phyloP scores from a whole-genome alignment of 2,329 filamentous ascomycete species.

The Alternaria hordeiaustralica region DNA sequence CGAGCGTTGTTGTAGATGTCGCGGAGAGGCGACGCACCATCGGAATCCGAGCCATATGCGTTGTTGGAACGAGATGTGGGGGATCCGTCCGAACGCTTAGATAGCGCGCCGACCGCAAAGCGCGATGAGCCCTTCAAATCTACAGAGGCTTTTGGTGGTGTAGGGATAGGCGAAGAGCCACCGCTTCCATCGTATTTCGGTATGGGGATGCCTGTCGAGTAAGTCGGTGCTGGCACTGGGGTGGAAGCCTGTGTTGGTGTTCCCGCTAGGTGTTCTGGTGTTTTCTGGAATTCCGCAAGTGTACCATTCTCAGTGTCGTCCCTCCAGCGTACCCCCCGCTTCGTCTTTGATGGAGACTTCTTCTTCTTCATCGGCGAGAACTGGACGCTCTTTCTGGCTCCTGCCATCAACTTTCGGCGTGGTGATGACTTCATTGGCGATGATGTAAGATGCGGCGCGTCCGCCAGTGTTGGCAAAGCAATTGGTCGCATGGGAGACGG shows the following conservation, averaged over 20 bases:
- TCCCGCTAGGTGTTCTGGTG: slow-evolving; percentile 72
- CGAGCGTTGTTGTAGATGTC: slow-evolving; percentile 54
- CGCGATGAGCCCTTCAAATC: slow-evolving; percentile 69
- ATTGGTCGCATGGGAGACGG: slow-evolving; percentile 56
- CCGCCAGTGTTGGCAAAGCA: slow-evolving; percentile 37
- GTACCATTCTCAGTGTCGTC: slow-evolving; percentile 88
- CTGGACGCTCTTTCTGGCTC: slow-evolving; percentile 72
- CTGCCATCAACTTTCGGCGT: slow-evolving; percentile 66
- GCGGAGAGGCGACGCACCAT: slow-evolving; percentile 54
- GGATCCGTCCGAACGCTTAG: slow-evolving; percentile 68
- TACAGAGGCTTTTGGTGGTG: slow-evolving; percentile 64
- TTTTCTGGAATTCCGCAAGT: slow-evolving; percentile 89
- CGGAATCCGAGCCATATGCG: slow-evolving; percentile 66
- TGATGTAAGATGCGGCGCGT: slow-evolving; percentile 51
- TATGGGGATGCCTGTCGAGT: slow-evolving; percentile 45
- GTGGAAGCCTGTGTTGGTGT: slow-evolving; percentile 64
- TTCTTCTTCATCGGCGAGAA: slow-evolving; percentile 87
- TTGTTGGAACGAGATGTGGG: slow-evolving; percentile 65
- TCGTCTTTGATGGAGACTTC: slow-evolving; percentile 67
- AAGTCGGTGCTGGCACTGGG: slow-evolving; percentile 62
- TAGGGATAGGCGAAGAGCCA: slow-evolving; percentile 64
- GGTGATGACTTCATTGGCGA: slow-evolving; percentile 81
- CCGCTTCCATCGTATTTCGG: slow-evolving; percentile 30
- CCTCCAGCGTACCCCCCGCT: slow-evolving; percentile 87
- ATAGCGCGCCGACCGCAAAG: slow-evolving; percentile 88